Conservation (phyloP, 2,329 filamentous ascomycete genomes). For the Fusarium continuum region DNA sequence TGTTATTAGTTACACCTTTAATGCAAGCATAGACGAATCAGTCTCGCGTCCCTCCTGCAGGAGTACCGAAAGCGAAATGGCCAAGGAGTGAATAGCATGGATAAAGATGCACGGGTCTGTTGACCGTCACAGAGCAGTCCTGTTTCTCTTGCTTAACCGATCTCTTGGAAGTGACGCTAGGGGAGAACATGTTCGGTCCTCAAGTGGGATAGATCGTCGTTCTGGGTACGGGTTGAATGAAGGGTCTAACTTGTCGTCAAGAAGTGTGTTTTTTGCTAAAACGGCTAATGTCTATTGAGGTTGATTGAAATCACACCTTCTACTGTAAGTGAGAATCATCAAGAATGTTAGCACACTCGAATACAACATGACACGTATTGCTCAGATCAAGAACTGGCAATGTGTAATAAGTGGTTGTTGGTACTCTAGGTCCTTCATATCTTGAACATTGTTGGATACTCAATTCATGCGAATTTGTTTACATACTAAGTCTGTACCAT, state of each 20-base stretch:
- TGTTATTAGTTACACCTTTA: constrained; percentile 26
- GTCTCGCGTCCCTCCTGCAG: constrained; percentile 18
- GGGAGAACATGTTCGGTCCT: constrained; percentile 1
- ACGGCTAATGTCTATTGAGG: not conserved
- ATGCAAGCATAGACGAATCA: constrained; percentile 25
- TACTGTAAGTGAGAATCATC: not conserved
- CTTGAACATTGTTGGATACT: constrained; percentile 4
- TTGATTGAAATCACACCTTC: not conserved
- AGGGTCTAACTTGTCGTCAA: constrained; percentile 4
- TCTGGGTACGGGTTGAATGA: constrained; percentile 17
- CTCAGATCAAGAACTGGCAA: not conserved
- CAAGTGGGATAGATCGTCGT: constrained; percentile 23
- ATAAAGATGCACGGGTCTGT: not conserved
- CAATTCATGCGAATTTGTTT: constrained; percentile 12
- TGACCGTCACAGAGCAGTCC: constrained; percentile 7
- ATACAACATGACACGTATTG: constrained; percentile 14
- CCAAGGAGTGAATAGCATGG: constrained; percentile 24
- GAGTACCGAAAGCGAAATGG: constrained; percentile 26
- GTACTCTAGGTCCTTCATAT: not conserved
- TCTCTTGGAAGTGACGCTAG: constrained; percentile 21
- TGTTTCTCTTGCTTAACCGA: constrained; percentile 28
- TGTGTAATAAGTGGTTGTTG: not conserved
- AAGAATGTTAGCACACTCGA: not conserved
- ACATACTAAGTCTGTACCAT: not conserved
- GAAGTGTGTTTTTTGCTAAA: not conserved